Evolutionary conservation across 2,329 filamentous ascomycete species (phyloP).

Genomic region (Pseudogymnoascus sp.): DNA sequence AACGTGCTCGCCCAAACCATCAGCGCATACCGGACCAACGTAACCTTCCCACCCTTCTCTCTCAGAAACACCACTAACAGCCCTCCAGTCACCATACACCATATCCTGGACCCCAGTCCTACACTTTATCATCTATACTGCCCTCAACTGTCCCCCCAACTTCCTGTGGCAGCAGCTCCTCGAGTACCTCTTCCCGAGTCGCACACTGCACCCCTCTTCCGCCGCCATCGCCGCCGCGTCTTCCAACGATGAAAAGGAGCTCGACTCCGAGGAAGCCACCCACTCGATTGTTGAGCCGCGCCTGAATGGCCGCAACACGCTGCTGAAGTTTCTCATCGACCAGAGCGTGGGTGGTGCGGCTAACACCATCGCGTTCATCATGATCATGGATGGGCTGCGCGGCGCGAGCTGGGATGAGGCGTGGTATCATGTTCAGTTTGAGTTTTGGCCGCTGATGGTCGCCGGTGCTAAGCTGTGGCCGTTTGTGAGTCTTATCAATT

Average conservation of each 20-base stretch:
- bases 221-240: slow-evolving; percentile 34
- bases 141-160: slow-evolving; percentile 72
- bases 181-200: slow-evolving; percentile 66
- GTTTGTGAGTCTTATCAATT: slow-evolving; percentile 60
- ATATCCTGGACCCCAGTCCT: slow-evolving; percentile 62
- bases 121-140: slow-evolving; percentile 68
- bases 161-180: slow-evolving; percentile 78
- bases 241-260: slow-evolving; percentile 35
- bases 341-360: slow-evolving; percentile 57
- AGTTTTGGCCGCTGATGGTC: slow-evolving; percentile 56
- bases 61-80: background rate
- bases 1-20: slow-evolving; percentile 69
- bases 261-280: slow-evolving; percentile 36
- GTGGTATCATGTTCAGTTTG: slow-evolving; percentile 38
- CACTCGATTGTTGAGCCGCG: slow-evolving; percentile 40
- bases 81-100: slow-evolving; percentile 35
- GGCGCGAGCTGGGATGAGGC: slow-evolving; percentile 37
- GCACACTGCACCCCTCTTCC: slow-evolving; percentile 37
- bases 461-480: slow-evolving; percentile 72
- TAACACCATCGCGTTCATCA: slow-evolving; percentile 59
- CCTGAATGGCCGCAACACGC: slow-evolving; percentile 55
- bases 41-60: slow-evolving; percentile 31
- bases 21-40: slow-evolving; percentile 51
- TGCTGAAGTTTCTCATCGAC: slow-evolving; percentile 60
- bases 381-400: slow-evolving; percentile 40